Base-by-base conservation (phyloP, 1,284 basidiomycete species). In the Stygiomarasmius scandens region DNA sequence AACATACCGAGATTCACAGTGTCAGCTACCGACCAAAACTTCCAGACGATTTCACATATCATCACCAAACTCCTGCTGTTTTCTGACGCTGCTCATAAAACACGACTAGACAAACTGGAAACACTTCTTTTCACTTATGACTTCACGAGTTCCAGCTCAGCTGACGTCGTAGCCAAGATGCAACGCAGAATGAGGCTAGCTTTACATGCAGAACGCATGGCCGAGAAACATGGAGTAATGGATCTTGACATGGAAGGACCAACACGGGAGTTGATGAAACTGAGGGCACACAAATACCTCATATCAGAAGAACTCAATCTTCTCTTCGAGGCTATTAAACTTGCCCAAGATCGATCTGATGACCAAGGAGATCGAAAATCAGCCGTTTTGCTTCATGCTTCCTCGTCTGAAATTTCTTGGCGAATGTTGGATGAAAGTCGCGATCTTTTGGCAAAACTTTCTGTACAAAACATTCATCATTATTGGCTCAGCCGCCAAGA, bases 331-430 rank as follows among this genome's bases (percentile, higher is more conserved):
- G 93, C 94, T 0, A 94, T 98, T 67, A 87, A 88, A 63, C 80
- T 87, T 59, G 89, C 90, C 45, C 92, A 95, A 69, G 90, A 90
- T 64, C 84, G 85, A 61, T 80, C 80, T 47, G 90, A 89, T 58
- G 89, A 88, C 51, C 79, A 82, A 47, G 76, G 86, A 11, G 90
- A 91, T 59, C 86, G 89, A 60, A 90, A 93, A 66, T 92, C 91
- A 0, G 92, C 94, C 1, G 78, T 96, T 38, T 82, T 93, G 43
- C 74, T 98, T 23, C 89, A 93, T 63, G 87, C 93, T 0, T 87
- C 87, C 4, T 94, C 95, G 0, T 85, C 89, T 9, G 92, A 96
- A 68, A 88, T 99, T 52, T 94, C 93, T 0, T 99, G 96, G 95
- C 85, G 86, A 63, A 97, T 99, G 94, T 77, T 97, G 34, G 92